Evolutionary conservation across 2,329 filamentous ascomycete genomes (phyloP).

Genomic region (Fusarium mangiferae): DNA sequence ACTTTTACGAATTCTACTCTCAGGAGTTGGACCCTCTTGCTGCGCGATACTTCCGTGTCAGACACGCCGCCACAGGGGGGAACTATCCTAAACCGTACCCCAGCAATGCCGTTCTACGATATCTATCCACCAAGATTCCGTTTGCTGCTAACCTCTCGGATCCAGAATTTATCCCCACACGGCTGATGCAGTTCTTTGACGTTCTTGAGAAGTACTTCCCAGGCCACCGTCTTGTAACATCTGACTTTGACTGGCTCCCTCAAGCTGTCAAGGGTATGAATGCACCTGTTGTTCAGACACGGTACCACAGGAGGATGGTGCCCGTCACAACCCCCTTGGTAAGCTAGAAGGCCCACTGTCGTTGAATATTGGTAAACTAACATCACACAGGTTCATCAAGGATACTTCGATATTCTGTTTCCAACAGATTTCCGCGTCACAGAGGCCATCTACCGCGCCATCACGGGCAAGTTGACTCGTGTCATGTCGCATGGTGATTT

Average conservation of each 20-base stretch:
- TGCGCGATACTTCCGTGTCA: conserved; percentile 83
- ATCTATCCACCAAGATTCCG: conserved; percentile 71
- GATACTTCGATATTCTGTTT: conserved; percentile 99
- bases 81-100: conserved; percentile 72
- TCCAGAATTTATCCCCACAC: conserved; percentile 93
- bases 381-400: conserved; percentile 82
- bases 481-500: conserved; percentile 92
- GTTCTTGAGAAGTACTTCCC: conserved; percentile 90
- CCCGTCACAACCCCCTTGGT: conserved; percentile 92
- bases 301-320: conserved; percentile 87
- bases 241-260: conserved; percentile 89
- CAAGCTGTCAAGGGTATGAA: conserved; percentile 87
- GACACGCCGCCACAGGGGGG: conserved; percentile 77
- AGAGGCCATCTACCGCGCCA: conserved; percentile 90
- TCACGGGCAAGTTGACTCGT: conserved; percentile 90
- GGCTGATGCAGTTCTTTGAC: conserved; percentile 96
- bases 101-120: conserved; percentile 65
- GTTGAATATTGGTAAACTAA: conserved; percentile 6
- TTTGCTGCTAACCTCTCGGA: conserved; percentile 79
- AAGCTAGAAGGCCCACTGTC: conserved; percentile 51
- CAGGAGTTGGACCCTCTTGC: conserved; percentile 83
- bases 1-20: conserved; percentile 95
- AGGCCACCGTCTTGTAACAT: conserved; percentile 85
- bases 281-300: conserved; percentile 94
- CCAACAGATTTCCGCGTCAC: conserved; percentile 93